Conservation (phyloP, 2,329 filamentous ascomycete species). For the Thielaviopsis musarum region DNA sequence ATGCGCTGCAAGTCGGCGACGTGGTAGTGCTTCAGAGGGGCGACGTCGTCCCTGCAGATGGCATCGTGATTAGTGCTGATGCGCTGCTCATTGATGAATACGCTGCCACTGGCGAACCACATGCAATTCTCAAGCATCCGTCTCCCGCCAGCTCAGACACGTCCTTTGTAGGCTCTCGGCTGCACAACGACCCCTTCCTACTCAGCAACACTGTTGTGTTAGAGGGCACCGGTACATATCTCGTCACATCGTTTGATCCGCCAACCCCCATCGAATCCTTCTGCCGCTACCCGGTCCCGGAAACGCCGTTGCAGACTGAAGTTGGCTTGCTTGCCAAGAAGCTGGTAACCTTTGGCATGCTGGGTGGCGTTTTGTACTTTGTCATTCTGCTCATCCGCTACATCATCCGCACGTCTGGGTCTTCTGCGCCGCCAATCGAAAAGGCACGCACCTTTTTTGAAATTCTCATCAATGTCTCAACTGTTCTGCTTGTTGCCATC, state of each 20-base stretch:
- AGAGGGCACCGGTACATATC: slow-evolving; percentile 57
- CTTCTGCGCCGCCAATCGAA: slow-evolving; percentile 19
- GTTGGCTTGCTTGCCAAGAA: slow-evolving; percentile 63
- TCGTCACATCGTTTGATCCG: slow-evolving; percentile 58
- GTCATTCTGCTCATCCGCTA: slow-evolving; percentile 25
- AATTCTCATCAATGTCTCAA: slow-evolving; percentile 26
- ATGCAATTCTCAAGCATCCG: slow-evolving; percentile 45
- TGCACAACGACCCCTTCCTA: slow-evolving; percentile 55
- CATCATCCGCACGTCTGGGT: slow-evolving; percentile 19
- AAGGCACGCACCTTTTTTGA: slow-evolving; percentile 39
- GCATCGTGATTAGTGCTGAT: slow-evolving; percentile 51
- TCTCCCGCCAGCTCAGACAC: neutral
- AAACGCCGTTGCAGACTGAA: slow-evolving; percentile 63
- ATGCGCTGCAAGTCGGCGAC: slow-evolving; percentile 58
- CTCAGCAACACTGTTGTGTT: slow-evolving; percentile 63
- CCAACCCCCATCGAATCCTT: slow-evolving; percentile 43
- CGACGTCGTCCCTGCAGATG: slow-evolving; percentile 55
- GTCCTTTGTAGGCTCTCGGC: neutral
- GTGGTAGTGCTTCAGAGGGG: slow-evolving; percentile 57
- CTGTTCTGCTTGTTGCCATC: slow-evolving; percentile 41
- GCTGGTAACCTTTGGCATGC: slow-evolving; percentile 33
- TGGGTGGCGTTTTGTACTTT: slow-evolving; percentile 27
- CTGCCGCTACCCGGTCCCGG: slow-evolving; percentile 57
- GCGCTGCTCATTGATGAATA: slow-evolving; percentile 50
- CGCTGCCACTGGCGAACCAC: slow-evolving; percentile 60